Conservation (phyloP, 805 yeast species). For the Ogataea polymorpha region DNA sequence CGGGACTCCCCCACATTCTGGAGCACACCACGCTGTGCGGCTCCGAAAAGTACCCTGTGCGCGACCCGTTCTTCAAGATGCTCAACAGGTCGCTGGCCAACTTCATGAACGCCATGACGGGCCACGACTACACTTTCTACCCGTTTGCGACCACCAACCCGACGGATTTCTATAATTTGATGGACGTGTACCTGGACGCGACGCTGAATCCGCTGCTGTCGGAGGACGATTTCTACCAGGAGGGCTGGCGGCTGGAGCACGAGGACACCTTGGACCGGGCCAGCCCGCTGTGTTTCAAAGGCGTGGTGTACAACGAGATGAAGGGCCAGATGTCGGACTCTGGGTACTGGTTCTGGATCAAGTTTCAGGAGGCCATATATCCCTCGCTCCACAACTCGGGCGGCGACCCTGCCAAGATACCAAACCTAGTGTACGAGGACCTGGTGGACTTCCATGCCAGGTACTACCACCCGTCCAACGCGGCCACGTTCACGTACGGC, state of each 20-base stretch:
- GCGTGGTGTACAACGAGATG: conserved; percentile 98
- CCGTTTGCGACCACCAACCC: conserved; percentile 94
- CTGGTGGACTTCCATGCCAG: conserved; percentile 69
- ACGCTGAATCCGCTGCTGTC: conserved; percentile 78
- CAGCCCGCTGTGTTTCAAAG: conserved; percentile 75
- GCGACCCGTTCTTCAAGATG: conserved; percentile 98
- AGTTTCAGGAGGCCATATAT: conserved; percentile 77
- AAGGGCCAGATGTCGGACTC: conserved; percentile 94
- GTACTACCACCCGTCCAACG: conserved; percentile 88
- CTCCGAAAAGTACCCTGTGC: conserved; percentile 82
- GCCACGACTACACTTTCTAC: conserved; percentile 90
- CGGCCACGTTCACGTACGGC: conserved; percentile 86
- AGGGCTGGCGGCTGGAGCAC: conserved; percentile 96
- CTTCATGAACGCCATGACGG: conserved; percentile 99
- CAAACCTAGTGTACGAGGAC: conserved; percentile 70
- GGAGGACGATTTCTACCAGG: conserved; percentile 83
- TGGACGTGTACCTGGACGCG: conserved; percentile 85
- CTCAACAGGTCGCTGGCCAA: conserved; percentile 88
- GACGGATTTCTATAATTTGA: conserved; percentile 75
- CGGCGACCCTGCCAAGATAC: conserved; percentile 85
- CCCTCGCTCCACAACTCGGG: conserved; percentile 88
- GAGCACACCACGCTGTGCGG: conserved; percentile 98
- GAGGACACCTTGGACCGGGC: conserved; percentile 51
- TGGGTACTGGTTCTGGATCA: conserved; percentile 78
- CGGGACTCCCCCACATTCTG: conserved; percentile 94